phyloP scores from a whole-genome alignment of 768 basidiomycete species.

The Tricholoma terreum region DNA sequence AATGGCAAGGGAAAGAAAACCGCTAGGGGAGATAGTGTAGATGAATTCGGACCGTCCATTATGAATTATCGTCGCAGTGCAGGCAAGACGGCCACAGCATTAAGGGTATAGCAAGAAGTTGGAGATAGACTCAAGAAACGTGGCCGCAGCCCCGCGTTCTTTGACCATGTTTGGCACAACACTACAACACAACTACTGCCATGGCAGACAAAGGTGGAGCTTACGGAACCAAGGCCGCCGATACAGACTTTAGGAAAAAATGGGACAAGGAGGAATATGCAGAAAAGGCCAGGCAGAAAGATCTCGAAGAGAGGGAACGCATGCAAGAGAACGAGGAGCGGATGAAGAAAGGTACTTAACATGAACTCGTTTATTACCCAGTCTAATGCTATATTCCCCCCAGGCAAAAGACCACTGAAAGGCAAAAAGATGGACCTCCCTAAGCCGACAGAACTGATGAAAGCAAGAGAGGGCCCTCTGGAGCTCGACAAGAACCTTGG shows the following conservation, averaged over 20 bases:
- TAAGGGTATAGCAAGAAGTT: too few relatives aligned
- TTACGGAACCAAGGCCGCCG: slow-evolving; percentile 45
- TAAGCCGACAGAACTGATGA: slow-evolving; percentile 91
- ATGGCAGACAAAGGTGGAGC: slow-evolving; percentile 42
- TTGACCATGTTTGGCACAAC: not conserved
- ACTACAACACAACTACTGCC: not conserved
- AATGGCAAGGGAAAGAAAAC: slow-evolving; percentile 85
- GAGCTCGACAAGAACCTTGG: slow-evolving; percentile 93
- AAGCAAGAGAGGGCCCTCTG: slow-evolving; percentile 78
- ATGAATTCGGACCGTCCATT: slow-evolving; percentile 20
- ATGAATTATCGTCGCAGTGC: slow-evolving; percentile 6
- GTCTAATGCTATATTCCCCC: slow-evolving; percentile 6
- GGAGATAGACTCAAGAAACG: too few relatives aligned
- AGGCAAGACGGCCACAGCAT: slow-evolving; percentile 10
- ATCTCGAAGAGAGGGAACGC: slow-evolving; percentile 73
- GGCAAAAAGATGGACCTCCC: slow-evolving; percentile 75
- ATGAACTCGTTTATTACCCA: not conserved
- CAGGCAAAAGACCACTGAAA: slow-evolving; percentile 82
- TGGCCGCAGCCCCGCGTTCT: too few relatives aligned
- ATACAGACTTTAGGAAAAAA: slow-evolving; percentile 82
- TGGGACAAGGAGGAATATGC: slow-evolving; percentile 95
- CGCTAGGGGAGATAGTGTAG: slow-evolving; percentile 45
- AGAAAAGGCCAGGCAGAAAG: slow-evolving; percentile 78
- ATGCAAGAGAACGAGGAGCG: slow-evolving; percentile 86
- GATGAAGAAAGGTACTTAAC: slow-evolving; percentile 68